Evolutionary conservation across 106 monocot genomes (phyloP), one percentile per base, ranked within the genome.

Genomic region (Hemerocallis citrina): DNA sequence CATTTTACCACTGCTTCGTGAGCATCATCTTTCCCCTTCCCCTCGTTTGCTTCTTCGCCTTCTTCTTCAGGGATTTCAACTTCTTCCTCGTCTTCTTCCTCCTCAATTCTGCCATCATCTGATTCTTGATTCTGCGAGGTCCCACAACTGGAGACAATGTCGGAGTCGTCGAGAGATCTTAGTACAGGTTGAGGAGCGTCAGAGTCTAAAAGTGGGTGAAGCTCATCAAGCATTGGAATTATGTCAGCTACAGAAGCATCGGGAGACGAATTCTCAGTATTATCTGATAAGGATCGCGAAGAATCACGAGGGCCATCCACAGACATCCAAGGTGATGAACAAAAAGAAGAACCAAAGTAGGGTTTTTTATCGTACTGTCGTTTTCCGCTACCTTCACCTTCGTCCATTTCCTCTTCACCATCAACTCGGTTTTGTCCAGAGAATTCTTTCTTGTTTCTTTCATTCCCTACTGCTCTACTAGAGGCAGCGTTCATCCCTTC

Each of bases 211-310:
- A 89, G 78, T 24, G 89, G 78, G 66, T 78, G 77, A 44, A 89
- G 71, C 62, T 85, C 83, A 59, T 90, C 80, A 63, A 86, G 89
- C 73, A 84, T 84, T 6, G 95, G 90, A 51, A 74, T 40, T 24
- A 84, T 69, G 28, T 86, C 89, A 13, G 83, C 44, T 66, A 81
- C 77, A 16, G 93, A 85, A 34, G 78, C 70, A 77, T 78, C 77
- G 28, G 79, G 74, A 49, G 83, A 88, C 15, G 79, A 88, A 22
- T 75, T 79, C 47, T 80, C 80, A 23, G 74, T 74, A n/a, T 61
- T 20, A 74, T 83, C 73, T 7, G 81, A 81, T 62, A 74, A 75
- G 38, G 86, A 75, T 52, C 62, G 71, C 6, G 75, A 82, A 54
- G 66, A 72, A 50, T 13, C 52, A 61, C 57, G 68, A 51, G 50